phyloP scores from a whole-genome alignment of 2,329 filamentous ascomycete species.

The Dothistroma septosporum region DNA sequence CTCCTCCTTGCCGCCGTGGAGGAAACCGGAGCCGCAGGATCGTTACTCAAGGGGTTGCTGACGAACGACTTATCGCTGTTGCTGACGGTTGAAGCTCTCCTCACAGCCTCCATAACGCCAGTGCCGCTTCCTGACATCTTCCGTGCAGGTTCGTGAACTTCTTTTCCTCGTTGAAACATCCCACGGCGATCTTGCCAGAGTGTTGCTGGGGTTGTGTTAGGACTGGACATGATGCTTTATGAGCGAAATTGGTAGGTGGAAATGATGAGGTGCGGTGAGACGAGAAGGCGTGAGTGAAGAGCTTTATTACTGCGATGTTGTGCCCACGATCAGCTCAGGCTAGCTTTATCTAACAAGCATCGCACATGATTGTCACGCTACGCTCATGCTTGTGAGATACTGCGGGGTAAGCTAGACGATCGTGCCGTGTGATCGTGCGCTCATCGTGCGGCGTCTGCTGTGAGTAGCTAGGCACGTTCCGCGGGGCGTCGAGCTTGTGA shows the following conservation, averaged over 20 bases:
- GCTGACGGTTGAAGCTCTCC: slow-evolving; percentile 27
- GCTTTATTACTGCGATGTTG: background rate
- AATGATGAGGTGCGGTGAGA: slow-evolving; percentile 1
- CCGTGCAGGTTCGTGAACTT: slow-evolving; percentile 29
- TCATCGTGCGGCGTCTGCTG: background rate
- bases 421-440: slow-evolving; percentile 1
- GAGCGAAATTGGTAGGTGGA: background rate
- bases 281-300: background rate
- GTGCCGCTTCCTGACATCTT: slow-evolving; percentile 10
- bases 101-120: slow-evolving; percentile 28
- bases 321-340: background rate
- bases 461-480: background rate
- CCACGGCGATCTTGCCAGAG: slow-evolving; percentile 33
- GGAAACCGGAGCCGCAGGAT: slow-evolving; percentile 14
- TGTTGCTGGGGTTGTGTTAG: background rate
- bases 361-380: slow-evolving; percentile 1
- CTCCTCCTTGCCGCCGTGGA: slow-evolving; percentile 14
- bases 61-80: slow-evolving; percentile 17
- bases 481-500: background rate
- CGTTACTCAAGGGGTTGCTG: slow-evolving; percentile 28
- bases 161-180: slow-evolving; percentile 34
- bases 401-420: slow-evolving; percentile 5
- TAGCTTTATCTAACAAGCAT: slow-evolving; percentile 2
- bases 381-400: background rate
- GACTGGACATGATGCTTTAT: slow-evolving; percentile 11